Evolutionary conservation across 805 yeast species (phyloP).

Genomic region (Ogataea nakhonphanomensis): DNA sequence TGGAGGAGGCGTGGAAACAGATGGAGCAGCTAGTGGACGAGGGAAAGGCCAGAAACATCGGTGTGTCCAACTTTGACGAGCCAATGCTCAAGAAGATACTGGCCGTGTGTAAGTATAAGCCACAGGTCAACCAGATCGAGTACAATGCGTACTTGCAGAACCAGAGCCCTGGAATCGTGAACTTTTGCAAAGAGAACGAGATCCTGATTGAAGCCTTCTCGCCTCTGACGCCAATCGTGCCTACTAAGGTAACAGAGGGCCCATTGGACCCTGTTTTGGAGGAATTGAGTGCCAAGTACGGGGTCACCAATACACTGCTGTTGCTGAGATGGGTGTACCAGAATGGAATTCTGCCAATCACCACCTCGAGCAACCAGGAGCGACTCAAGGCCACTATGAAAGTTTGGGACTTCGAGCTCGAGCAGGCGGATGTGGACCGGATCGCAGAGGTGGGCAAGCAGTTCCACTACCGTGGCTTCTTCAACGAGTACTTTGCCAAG

Average conservation of each 20-base stretch:
- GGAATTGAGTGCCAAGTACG: conserved; percentile 53
- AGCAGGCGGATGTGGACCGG: conserved; percentile 45
- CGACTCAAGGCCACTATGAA: conserved; percentile 57
- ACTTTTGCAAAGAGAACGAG: conserved; percentile 46
- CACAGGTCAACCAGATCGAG: conserved; percentile 68
- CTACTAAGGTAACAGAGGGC: conserved; percentile 33
- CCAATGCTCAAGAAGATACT: conserved; percentile 43
- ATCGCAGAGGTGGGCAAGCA: conserved; percentile 41
- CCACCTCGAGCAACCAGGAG: conserved; percentile 60
- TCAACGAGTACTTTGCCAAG: conserved; percentile 16
- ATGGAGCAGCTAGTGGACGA: conserved; percentile 40
- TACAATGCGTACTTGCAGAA: conserved; percentile 63
- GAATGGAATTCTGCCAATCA: conserved; percentile 64
- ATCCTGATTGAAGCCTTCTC: conserved; percentile 62
- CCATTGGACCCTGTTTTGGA: conserved; percentile 36
- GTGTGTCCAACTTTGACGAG: conserved; percentile 59
- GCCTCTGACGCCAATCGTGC: conserved; percentile 63
- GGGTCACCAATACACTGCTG: conserved; percentile 58
- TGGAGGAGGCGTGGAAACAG: conserved; percentile 51
- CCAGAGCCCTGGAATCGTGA: conserved; percentile 54
- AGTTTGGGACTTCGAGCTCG: conserved; percentile 52
- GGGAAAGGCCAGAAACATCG: conserved; percentile 47
- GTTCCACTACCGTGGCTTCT: conserved; percentile 26
- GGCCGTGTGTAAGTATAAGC: conserved; percentile 42
- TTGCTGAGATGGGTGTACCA: conserved; percentile 69